Evolutionary conservation across 345 rosid species (phyloP), one percentile per base, ranked within the genome.

Genomic region (Nasturtium officinale): DNA sequence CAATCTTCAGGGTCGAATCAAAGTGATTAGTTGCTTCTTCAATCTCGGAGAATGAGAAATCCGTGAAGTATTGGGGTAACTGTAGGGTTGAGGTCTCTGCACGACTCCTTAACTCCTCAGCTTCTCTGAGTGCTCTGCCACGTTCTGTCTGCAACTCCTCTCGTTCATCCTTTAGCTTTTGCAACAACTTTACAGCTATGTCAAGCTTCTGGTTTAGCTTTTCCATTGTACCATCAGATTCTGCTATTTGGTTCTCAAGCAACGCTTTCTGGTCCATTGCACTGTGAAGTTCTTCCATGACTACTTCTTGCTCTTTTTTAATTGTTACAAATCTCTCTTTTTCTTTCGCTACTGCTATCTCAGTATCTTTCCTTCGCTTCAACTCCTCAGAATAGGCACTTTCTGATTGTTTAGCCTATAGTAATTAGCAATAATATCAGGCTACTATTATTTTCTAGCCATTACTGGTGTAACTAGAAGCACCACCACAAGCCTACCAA

Each of bases 61-160:
- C 90, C 6, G 89, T 81, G 79, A 81, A 87, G 82, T 84, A 86
- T 56, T 80, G 90, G 60, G 83, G 85, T 52, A 59, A 38, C 68
- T 77, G 80, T 26, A 65, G 29, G 53, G 78, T 78, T 80, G 87
- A 82, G 78, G 82, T 78, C 81, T 89, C 92, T 52, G 83, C 77
- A 67, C 57, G 82, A 73, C 84, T 75, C 80, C 90, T 79, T 74
- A 87, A 82, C 81, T 85, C 89, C 83, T 87, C 98, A 10, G 90
- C 96, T 84, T 89, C 94, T 81, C 72, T 85, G 57, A 90, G 90
- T 67, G 98, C 92, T 77, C 78, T 82, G 83, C 84, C 90, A 78
- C 87, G 87, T 77, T 83, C 92, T 67, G 78, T 75, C 78, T 84
- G 90, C 81, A 93, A 78, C 52, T 85, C 85, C 56, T 86, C 90